These are phyloP conservation scores for Cryptomeria japonica DNA, from an alignment of 75 land plant species.

Conservation along the genomic window DNA sequence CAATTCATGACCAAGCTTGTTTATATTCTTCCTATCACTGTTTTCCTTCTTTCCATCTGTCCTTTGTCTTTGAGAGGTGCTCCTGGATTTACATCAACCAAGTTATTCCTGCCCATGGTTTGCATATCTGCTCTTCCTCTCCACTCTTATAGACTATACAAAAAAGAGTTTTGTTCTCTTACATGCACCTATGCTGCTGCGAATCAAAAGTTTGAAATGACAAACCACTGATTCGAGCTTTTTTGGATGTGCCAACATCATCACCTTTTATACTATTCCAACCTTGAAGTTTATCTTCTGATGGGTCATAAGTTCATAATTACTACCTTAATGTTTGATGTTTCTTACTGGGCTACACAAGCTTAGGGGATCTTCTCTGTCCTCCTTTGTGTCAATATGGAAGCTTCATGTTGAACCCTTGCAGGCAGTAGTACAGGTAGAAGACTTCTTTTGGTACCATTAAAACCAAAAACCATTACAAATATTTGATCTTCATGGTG, in stretches of 20 bases:
- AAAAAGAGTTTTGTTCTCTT: neutral
- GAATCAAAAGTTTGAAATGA: neutral
- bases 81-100: neutral
- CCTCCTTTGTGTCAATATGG: too few species aligned
- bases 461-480: too few species aligned
- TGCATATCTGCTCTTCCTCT: neutral
- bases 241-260: neutral
- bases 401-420: too few species aligned
- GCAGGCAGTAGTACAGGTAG: too few species aligned
- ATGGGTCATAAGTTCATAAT: neutral
- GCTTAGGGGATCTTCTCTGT: too few species aligned
- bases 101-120: neutral
- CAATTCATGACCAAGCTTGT: neutral
- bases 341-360: too few species aligned
- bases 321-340: neutral
- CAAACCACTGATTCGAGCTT: neutral
- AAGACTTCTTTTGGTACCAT: too few species aligned
- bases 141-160: neutral
- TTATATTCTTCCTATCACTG: neutral
- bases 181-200: neutral
- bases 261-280: neutral
- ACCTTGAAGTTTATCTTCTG: neutral
- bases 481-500: too few species aligned
- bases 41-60: neutral
- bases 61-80: neutral